phyloP scores from a whole-genome alignment of 2,329 filamentous ascomycete genomes.

The Fusarium goolgardi region DNA sequence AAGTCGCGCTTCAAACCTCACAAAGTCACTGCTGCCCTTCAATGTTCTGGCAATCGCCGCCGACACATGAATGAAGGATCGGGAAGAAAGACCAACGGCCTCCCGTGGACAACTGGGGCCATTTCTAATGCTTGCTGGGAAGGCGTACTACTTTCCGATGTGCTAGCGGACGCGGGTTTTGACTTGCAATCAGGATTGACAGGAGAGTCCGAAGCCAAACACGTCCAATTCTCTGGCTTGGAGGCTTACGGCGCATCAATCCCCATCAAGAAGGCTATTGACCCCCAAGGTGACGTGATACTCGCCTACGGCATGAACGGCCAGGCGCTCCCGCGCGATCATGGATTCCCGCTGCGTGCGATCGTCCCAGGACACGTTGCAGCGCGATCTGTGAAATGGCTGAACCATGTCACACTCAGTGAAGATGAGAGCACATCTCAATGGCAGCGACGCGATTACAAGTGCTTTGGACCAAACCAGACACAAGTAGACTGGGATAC shows the following conservation, averaged over 20 bases:
- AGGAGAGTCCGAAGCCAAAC: conserved; percentile 56
- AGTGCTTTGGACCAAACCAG: conserved; percentile 74
- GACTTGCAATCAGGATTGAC: conserved; percentile 53
- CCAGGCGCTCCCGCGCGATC: conserved; percentile 69
- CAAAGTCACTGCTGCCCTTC: conserved; percentile 66
- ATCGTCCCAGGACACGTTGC: conserved; percentile 75
- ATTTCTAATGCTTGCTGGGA: conserved; percentile 71
- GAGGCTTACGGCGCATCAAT: conserved; percentile 73
- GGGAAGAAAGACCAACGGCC: conserved; percentile 62
- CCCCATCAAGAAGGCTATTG: conserved; percentile 67
- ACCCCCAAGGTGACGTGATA: conserved; percentile 72
- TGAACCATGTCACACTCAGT: conserved; percentile 71
- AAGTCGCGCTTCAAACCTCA: conserved; percentile 62
- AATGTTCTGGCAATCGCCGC: conserved; percentile 71
- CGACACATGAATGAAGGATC: conserved; percentile 66
- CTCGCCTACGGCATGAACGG: conserved; percentile 77
- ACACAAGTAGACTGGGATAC: conserved; percentile 70
- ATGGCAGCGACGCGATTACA: conserved; percentile 76
- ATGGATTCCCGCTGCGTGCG: conserved; percentile 72
- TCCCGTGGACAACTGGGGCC: conserved; percentile 69
- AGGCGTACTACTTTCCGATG: conserved; percentile 65
- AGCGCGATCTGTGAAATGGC: conserved; percentile 76
- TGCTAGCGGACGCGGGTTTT: conserved; percentile 67
- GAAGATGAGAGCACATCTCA: conserved; percentile 74
- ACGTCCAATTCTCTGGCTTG: conserved; percentile 68